These are phyloP conservation scores for Lotus japonicus DNA, from an alignment of 306 rosid genomes.

Conservation along the genomic window DNA sequence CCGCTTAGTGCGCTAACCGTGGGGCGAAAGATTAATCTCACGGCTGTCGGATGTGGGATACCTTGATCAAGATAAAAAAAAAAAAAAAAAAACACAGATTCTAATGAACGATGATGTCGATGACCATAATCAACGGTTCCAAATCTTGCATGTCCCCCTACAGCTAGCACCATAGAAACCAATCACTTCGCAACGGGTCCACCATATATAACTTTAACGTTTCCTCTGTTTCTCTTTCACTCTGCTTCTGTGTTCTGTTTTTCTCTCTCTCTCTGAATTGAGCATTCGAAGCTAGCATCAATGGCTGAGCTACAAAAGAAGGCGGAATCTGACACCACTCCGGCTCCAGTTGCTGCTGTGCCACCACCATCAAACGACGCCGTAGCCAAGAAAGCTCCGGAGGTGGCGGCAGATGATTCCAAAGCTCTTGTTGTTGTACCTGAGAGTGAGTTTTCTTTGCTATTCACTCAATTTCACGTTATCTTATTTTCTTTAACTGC, in stretches of 20 bases:
- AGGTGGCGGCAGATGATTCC: conserved; percentile 18
- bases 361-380: conserved; percentile 14
- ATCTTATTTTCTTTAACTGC: background rate
- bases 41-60: too few species aligned
- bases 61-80: too few species aligned
- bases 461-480: background rate
- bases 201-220: background rate
- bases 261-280: background rate
- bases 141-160: background rate
- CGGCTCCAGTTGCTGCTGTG: conserved; percentile 11
- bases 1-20: too few species aligned
- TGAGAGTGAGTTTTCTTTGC: conserved; percentile 22
- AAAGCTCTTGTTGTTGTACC: conserved; percentile 24
- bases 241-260: background rate
- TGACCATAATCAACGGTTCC: background rate
- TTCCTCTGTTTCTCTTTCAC: background rate
- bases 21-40: too few species aligned
- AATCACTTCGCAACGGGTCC: background rate
- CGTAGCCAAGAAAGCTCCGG: conserved; percentile 23
- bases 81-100: too few species aligned
- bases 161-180: background rate
- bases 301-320: conserved; percentile 42
- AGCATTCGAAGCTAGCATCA: background rate
- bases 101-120: too few species aligned
- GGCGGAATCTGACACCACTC: conserved; percentile 14